Evolutionary conservation across 805 yeast species (phyloP).

Genomic region (Candida chauliodis): DNA sequence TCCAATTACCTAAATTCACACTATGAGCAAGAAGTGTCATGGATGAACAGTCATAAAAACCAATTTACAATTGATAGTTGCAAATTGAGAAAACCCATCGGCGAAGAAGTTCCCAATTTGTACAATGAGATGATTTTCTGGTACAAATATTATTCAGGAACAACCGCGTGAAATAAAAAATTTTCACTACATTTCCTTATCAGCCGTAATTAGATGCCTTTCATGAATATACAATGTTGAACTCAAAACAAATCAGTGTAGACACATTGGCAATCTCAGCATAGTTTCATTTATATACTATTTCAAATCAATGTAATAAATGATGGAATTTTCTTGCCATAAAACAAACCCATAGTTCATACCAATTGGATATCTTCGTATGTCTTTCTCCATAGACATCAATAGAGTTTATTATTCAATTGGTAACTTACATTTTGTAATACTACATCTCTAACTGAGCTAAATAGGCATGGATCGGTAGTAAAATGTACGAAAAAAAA

Average conservation of each 20-base stretch:
- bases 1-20: constrained; percentile 27
- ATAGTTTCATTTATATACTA: constrained; percentile 42
- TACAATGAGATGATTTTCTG: constrained; percentile 29
- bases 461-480: constrained; percentile 1
- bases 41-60: constrained; percentile 7
- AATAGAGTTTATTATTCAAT: constrained; percentile 18
- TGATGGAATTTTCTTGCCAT: constrained; percentile 46
- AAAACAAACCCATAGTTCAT: constrained; percentile 22
- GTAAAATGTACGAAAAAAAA: too few relatives aligned
- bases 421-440: constrained; percentile 17
- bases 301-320: constrained; percentile 28
- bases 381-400: constrained; percentile 10
- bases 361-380: constrained; percentile 20
- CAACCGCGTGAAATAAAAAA: too few relatives aligned
- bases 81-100: constrained; percentile 21
- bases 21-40: constrained; percentile 24
- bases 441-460: background rate
- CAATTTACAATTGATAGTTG: constrained; percentile 9
- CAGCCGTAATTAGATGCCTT: too few relatives aligned
- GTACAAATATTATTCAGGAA: constrained; percentile 2
- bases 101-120: constrained; percentile 31
- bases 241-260: too few relatives aligned
- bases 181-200: too few relatives aligned
- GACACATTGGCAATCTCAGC: constrained; percentile 42
- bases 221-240: too few relatives aligned